Evolutionary conservation across 208 protist genomes (phyloP).

Genomic region (Phytomonas serpens): DNA sequence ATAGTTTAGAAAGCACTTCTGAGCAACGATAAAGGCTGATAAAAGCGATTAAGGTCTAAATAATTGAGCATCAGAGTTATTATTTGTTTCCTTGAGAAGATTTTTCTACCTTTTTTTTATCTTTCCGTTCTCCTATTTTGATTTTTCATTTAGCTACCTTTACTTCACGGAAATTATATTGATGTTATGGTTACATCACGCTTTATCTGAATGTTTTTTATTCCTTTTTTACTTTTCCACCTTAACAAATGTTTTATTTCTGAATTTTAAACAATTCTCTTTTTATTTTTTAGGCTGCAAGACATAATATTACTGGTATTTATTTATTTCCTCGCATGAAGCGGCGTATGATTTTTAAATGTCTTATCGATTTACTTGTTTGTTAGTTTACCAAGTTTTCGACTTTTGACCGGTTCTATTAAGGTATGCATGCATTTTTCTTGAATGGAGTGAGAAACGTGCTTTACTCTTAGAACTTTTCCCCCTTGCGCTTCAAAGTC

Average conservation of each 20-base stretch:
- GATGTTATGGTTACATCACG: neutral
- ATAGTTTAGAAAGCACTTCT: conserved; percentile 10
- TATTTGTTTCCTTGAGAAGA: conserved; percentile 12
- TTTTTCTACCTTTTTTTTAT: conserved; percentile 13
- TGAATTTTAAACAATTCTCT: neutral
- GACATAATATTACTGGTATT: neutral
- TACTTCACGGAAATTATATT: neutral
- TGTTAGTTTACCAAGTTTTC: neutral
- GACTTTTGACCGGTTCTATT: neutral
- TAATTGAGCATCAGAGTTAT: neutral
- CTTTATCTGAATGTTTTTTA: conserved; percentile 7
- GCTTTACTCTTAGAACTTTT: neutral
- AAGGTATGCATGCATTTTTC: neutral
- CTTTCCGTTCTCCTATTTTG: conserved; percentile 8
- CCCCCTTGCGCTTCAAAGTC: neutral
- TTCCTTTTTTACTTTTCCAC: conserved; percentile 3
- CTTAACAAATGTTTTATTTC: conserved; percentile 3
- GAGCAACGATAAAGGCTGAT: conserved; percentile 8
- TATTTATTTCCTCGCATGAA: neutral
- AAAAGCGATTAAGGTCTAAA: neutral
- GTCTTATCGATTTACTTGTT: conserved; percentile 1
- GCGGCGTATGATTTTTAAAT: conserved; percentile 4
- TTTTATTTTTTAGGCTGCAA: conserved; percentile 7
- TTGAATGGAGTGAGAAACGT: neutral
- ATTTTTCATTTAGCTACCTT: conserved; percentile 13